Base-by-base conservation (phyloP, 2,329 filamentous ascomycete species). In the Stylonectria norvegica region DNA sequence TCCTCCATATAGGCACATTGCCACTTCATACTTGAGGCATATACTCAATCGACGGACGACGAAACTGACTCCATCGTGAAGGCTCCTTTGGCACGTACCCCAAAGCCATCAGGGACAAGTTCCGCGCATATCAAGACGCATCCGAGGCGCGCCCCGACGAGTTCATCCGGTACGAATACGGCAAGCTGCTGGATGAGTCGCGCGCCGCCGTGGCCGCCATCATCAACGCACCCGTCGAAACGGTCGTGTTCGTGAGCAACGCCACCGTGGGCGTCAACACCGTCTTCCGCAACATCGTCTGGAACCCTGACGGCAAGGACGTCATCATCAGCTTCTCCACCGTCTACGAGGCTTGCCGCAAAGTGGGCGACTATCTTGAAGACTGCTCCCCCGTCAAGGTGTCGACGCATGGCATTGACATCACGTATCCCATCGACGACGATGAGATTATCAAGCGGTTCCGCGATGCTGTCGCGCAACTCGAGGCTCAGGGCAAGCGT, bases 71-170 rank as follows among this genome's bases (percentile, higher is more conserved):
- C n/a, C n/a, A n/a, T n/a, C n/a, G 7, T 8, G 2, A 12, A 81
- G 85, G 88, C 34, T 94, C 89, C 1, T 95, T 87, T 59, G 90
- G 90, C 22, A 82, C 83, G 2, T 81, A 83, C 53, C 89, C 90
- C 4, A 69, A 65, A 8, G 59, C 66, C 15, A 72, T 96, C 43
- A 76, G 73, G 12, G 64, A 74, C 11, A 73, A 72, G 35, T 72
- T 84, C 15, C 79, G 76, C 12, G 56, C 70, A n/a, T 85, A 83
- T 55, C 83, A 90, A 58, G 76, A 83, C 46, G 66, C 70, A 4
- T 68, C 73, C 23, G 89, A 95, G 67, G 68, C 75, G 2, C 71
- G 70, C 0, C 87, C 89, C 0, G 90, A 96, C 64, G 62, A 67
- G 5, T 95, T 89, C 68, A 81, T 91, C 58, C 80, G 85, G 17